phyloP scores from a whole-genome alignment of 768 basidiomycete genomes.

The Boletus vinaceobasis region DNA sequence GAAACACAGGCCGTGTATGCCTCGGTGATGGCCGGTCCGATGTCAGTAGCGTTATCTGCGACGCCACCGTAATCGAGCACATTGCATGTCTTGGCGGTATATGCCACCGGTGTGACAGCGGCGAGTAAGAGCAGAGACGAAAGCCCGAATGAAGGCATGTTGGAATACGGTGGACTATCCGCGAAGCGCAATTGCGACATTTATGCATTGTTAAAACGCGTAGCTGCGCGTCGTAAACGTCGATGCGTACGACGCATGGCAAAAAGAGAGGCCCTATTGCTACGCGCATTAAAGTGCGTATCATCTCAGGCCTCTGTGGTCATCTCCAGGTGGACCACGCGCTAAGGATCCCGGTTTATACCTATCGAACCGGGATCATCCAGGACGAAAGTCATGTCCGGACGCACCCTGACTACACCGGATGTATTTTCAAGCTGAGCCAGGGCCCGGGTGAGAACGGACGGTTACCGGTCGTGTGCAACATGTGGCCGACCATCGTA shows the following conservation, averaged over 20 bases:
- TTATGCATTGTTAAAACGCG: not conserved
- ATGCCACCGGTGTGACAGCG: not conserved
- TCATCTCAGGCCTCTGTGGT: not conserved
- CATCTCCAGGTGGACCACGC: too few species aligned
- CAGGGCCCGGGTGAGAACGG: not conserved
- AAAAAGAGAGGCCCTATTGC: not conserved
- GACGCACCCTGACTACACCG: not conserved
- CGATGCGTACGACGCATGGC: not conserved
- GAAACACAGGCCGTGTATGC: conserved; percentile 1
- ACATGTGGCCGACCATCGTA: too few species aligned
- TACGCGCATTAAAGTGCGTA: not conserved
- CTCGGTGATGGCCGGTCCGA: conserved; percentile 1
- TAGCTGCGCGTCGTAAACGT: not conserved
- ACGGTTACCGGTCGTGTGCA: not conserved
- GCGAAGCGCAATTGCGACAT: not conserved
- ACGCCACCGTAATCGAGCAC: conserved; percentile 5
- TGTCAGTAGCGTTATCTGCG: conserved; percentile 6
- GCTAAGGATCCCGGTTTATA: too few species aligned
- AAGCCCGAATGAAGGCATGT: not conserved
- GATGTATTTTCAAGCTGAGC: too few species aligned
- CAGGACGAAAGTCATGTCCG: not conserved
- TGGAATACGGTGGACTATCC: not conserved
- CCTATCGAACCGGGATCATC: too few species aligned
- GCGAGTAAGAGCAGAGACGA: conserved; percentile 3
- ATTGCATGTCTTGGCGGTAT: conserved; percentile 8